phyloP scores from a whole-genome alignment of 1,284 basidiomycete genomes.

The Psilocybe mexicana region DNA sequence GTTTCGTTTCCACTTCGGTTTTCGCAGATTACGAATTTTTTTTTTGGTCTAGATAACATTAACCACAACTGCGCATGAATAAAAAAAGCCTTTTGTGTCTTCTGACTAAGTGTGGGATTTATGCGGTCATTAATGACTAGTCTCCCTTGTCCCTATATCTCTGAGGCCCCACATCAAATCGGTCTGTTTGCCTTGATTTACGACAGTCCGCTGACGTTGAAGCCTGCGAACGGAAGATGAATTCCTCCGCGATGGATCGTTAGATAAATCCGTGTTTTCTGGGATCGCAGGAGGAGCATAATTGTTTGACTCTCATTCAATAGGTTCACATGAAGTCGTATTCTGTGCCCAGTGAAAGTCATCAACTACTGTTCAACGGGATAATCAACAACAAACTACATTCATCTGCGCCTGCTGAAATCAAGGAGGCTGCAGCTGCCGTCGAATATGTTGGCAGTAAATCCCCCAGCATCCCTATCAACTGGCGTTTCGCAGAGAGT shows the following conservation, averaged over 20 bases:
- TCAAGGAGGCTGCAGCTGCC: constrained; percentile 20
- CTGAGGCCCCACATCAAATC: too few species aligned
- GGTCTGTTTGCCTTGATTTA: too few species aligned
- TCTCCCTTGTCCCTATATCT: too few species aligned
- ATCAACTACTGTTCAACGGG: constrained; percentile 21
- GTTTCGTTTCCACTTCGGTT: too few species aligned
- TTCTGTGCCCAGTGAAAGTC: constrained; percentile 13
- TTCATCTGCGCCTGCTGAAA: constrained; percentile 15
- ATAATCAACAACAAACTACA: constrained; percentile 24
- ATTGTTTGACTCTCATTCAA: too few species aligned
- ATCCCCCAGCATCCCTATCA: constrained; percentile 23
- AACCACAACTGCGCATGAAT: background rate
- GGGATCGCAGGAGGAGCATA: too few species aligned
- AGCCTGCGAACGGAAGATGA: too few species aligned
- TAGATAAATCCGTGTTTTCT: too few species aligned
- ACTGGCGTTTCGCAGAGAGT: constrained; percentile 28
- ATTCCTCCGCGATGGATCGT: background rate
- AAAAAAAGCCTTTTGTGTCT: background rate
- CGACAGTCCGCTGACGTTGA: too few species aligned
- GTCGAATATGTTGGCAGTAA: constrained; percentile 19
- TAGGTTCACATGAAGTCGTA: background rate
- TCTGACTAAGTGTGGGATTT: too few species aligned
- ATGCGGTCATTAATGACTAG: too few species aligned
- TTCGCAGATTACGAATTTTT: too few species aligned
- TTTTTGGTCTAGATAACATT: background rate